Conservation (phyloP, 495 filamentous ascomycete genomes). For the Hyaloscypha variabilis region DNA sequence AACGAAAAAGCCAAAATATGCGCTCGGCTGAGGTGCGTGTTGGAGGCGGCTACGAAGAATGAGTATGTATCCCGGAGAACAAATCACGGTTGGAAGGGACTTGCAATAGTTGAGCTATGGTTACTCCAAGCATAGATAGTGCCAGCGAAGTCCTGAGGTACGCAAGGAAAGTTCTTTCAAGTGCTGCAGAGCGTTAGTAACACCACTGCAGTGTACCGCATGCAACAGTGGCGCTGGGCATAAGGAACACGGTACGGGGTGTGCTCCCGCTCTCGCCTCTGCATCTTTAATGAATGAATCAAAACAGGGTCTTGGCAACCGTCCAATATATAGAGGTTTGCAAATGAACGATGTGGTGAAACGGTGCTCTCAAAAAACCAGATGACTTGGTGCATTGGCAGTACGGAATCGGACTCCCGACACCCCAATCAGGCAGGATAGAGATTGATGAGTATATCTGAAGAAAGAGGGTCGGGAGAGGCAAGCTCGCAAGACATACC, state of each 20-base stretch:
- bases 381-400: constrained; percentile 7
- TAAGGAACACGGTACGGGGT: constrained; percentile 10
- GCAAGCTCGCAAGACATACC: constrained; percentile 41
- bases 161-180: constrained; percentile 78
- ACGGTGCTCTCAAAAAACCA: constrained; percentile 2
- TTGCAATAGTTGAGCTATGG: constrained; percentile 68
- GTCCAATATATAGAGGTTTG: constrained; percentile 13
- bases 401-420: constrained; percentile 3
- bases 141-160: constrained; percentile 75
- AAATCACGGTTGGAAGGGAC: constrained; percentile 37
- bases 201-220: background rate
- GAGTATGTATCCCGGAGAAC: constrained; percentile 10
- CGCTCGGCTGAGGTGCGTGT: constrained; percentile 41
- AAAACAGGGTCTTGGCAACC: constrained; percentile 3
- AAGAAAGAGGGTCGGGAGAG: constrained; percentile 12
- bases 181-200: constrained; percentile 48
- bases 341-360: constrained; percentile 4
- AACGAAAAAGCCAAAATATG: constrained; percentile 58
- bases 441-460: constrained; percentile 3
- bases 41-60: constrained; percentile 46
- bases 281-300: constrained; percentile 12
- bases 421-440: constrained; percentile 3
- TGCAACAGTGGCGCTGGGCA: background rate
- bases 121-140: constrained; percentile 66
- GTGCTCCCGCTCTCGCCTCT: constrained; percentile 23